phyloP scores from a whole-genome alignment of 2,329 filamentous ascomycete genomes.

The Ophiostoma montium region DNA sequence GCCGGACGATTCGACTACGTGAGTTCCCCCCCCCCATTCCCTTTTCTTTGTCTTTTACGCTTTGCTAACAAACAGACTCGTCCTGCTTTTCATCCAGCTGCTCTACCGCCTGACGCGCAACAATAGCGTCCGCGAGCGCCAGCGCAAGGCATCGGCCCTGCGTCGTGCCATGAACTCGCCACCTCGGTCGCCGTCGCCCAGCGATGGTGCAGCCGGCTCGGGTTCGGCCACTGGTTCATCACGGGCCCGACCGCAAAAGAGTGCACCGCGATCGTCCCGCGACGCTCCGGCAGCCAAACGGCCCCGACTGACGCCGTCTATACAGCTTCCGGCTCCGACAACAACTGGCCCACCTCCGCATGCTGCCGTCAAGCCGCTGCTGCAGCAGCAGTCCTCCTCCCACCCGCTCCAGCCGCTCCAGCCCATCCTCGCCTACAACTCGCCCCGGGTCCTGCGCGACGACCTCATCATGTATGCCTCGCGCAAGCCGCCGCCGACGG shows the following conservation, averaged over 20 bases:
- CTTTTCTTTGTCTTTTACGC: no score
- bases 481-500: neutral
- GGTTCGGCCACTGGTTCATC: neutral
- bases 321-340: no score
- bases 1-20: slow-evolving; percentile 12
- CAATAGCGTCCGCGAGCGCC: slow-evolving; percentile 1
- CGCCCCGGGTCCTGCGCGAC: slow-evolving; percentile 2
- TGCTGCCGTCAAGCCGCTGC: no score
- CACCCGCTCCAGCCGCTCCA: neutral
- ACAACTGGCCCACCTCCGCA: no score
- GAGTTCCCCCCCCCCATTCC: no score
- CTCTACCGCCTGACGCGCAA: slow-evolving; percentile 10
- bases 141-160: neutral
- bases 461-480: neutral
- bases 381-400: neutral
- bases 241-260: neutral
- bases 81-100: slow-evolving; percentile 10
- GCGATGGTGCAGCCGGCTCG: neutral
- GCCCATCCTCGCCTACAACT: slow-evolving; percentile 2
- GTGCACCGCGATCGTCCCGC: neutral
- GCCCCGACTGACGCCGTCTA: neutral
- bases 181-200: neutral
- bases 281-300: neutral
- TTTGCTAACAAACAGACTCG: no score
- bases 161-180: neutral